Evolutionary conservation across 352 stramenopile genomes (phyloP), one percentile per base, ranked within the genome.

Genomic region (Phytophthora uliginosa): DNA sequence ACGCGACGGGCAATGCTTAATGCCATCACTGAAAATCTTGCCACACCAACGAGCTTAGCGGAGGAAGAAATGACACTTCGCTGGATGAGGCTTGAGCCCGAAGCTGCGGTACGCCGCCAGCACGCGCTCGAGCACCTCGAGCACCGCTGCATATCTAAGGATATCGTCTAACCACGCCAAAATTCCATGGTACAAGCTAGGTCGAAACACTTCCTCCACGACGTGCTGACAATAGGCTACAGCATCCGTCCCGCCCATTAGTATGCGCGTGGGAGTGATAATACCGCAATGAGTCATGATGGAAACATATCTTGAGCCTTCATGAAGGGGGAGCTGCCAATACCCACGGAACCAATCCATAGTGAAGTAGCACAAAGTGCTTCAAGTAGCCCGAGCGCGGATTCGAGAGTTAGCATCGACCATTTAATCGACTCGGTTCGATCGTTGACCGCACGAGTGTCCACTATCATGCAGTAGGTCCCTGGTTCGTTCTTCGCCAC

Each of bases 271-370:
- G 9, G 58, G 55, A 13, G 71, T 69, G 26, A 48, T 61, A 8
- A 69, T 69, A 3, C 54, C 54, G 0, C 38, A 20, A 33, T 60
- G 59, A 38, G 62, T 59, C 40, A 57, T 47, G 48, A 63, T 51
- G 8, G 26, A 62, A 51, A 52, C 52, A 69, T 36, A 24, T 63
- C 62, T 18, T 76, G 38, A 63, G 31, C 53, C 50, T 4, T n/a
- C 0, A 42, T 61, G 22, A 0, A 61, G 38, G 3, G 66, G 66
- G 8, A 74, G 18, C 31, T 69, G 66, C 66, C 58, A 74, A 15
- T 69, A 74, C 0, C 48, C 47, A 8, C 66, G 47, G 17, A 74
- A 74, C 45, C 66, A 69, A 20, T 69, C 59, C 1, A 74, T n/a
- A 9, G 24, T 59, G 28, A 74, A 69, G 17, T 48, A 71, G 42